A percentile compares a stretch with the other conserved stretches of the same genome.
These are phyloP conservation scores for Lactifluus rugatus DNA, from an alignment of 768 basidiomycete species.

Conservation along the genomic window DNA sequence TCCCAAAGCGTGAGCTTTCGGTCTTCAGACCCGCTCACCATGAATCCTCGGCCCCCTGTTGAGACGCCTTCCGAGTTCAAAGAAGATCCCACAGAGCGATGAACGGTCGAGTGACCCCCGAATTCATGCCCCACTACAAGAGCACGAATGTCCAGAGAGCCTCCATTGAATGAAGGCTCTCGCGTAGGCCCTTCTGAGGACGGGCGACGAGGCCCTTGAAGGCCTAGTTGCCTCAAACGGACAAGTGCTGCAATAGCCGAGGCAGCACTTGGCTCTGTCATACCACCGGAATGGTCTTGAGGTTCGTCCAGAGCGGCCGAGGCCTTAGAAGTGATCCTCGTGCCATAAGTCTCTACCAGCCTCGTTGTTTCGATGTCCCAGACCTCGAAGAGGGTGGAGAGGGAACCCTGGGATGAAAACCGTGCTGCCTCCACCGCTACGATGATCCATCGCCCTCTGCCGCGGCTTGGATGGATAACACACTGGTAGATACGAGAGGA, in stretches of 20 bases:
- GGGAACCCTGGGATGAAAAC: slow-evolving; percentile 28
- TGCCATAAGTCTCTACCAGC: slow-evolving; percentile 72
- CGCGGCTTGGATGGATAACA: slow-evolving; percentile 75
- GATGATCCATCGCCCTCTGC: slow-evolving; percentile 84
- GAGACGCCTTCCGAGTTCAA: slow-evolving; percentile 13
- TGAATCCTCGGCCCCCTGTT: slow-evolving; percentile 44
- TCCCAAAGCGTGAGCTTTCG: slow-evolving; percentile 85
- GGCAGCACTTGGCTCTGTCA: slow-evolving; percentile 56
- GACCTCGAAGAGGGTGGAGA: slow-evolving; percentile 57
- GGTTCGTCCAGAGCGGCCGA: slow-evolving; percentile 46
- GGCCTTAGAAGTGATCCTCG: slow-evolving; percentile 36
- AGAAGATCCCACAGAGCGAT: slow-evolving; percentile 22
- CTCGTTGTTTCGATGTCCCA: slow-evolving; percentile 85
- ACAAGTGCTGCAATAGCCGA: slow-evolving; percentile 73
- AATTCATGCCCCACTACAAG: slow-evolving; percentile 69
- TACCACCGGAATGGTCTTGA: slow-evolving; percentile 39
- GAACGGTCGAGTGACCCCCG: slow-evolving; percentile 49
- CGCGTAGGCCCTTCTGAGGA: slow-evolving; percentile 25
- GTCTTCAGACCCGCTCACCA: slow-evolving; percentile 88
- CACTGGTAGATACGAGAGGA: slow-evolving; percentile 62
- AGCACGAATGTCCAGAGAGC: slow-evolving; percentile 59
- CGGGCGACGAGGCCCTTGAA: slow-evolving; percentile 15
- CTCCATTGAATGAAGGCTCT: slow-evolving; percentile 29
- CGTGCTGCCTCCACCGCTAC: slow-evolving; percentile 54
- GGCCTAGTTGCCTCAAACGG: slow-evolving; percentile 44